Base-by-base conservation (phyloP, 805 yeast genomes). In the Candida stauntonica region DNA sequence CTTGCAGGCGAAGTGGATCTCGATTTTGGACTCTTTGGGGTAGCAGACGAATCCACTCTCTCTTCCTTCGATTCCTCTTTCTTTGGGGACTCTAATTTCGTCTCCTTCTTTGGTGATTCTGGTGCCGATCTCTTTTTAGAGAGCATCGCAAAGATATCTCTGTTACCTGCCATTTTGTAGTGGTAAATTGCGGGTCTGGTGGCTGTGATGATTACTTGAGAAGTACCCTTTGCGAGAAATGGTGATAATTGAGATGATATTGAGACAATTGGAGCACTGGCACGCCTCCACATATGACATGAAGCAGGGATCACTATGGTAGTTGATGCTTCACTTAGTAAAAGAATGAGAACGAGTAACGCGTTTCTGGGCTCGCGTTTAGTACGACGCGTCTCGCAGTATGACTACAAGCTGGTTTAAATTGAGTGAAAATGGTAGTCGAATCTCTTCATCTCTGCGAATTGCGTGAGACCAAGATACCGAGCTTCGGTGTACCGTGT, bases 91-190 rank as follows among this genome's bases (percentile, higher is more conserved):
- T 24, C 29, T n/a, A 11, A 13, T n/a, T n/a, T n/a, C n/a, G n/a
- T n/a, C n/a, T n/a, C n/a, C n/a, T n/a, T 29, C 8, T n/a, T 17
- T 16, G 34, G 14, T 11, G 33, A 17, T 8, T 31, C 37, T 4
- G 21, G n/a, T 3, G 18, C 16, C n/a, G n/a, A n/a, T 26, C 33
- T 41, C 43, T 41, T 45, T 33, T 35, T 42, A 14, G 52, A 43
- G 32, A 51, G 48, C 56, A 51, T 51, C 12, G 54, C 47, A 33
- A 51, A 51, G 13, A 51, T 51, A 31, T 51, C 56, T 26, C 54
- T 33, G 29, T 51, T 44, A 3, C 45, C 49, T 4, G 48, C 44
- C 54, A 50, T 50, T 16, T 29, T 42, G 36, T 29, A 11, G 9
- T 19, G 14, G 19, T 14, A 16, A 17, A 39, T 18, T 12, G 31